Base-by-base conservation (phyloP, 1,139 yeast genomes). In the Kodamaea arcana region DNA sequence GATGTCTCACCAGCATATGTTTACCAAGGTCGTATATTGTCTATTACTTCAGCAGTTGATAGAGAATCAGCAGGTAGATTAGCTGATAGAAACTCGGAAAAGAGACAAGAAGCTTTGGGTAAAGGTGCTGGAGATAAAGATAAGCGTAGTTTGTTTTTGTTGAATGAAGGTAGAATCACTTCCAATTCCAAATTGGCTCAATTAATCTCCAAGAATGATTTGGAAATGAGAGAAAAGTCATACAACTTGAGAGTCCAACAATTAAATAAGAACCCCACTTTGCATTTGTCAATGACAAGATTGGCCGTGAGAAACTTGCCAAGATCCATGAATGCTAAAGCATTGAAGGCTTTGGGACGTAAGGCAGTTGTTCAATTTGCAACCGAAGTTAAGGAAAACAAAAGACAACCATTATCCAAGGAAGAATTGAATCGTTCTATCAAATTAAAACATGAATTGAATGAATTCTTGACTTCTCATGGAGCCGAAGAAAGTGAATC, bases 301-400 rank as follows among this genome's bases (percentile, higher is more conserved):
- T 74, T 92, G 56, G 97, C 98, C 7, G 76, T 94, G 38, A 77
- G 98, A 63, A 92, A 92, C 55, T 65, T 92, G 37, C 98, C 99
- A 29, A 78, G 97, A 59, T 81, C 94, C 15, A 81, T 92, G 94
- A 83, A 76, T 43, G 85, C 84, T 42, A 86, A 85, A 57, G 81
- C 95, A 0, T 70, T 92, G 50, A 92, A 92, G 56, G 95, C 95
- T 2, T 69, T 92, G 37, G 97, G 94, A 27, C 80, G 98, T 61
- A 86, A 86, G 57, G 97, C 96, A 0, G 88, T 92, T 37, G 97
- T 92, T 20, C 84, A 84, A 50, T 92, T 92, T 66, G 97, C 97
- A n/a, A 84, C 78, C 24, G 97, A 90, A 54, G 97, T 84, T 4
- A 83, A 76, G 48, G 75, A 78, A 28, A 81, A 69, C 9, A 61